Conservation (phyloP, 1,284 basidiomycete species). For the Volvariella surrecta region DNA sequence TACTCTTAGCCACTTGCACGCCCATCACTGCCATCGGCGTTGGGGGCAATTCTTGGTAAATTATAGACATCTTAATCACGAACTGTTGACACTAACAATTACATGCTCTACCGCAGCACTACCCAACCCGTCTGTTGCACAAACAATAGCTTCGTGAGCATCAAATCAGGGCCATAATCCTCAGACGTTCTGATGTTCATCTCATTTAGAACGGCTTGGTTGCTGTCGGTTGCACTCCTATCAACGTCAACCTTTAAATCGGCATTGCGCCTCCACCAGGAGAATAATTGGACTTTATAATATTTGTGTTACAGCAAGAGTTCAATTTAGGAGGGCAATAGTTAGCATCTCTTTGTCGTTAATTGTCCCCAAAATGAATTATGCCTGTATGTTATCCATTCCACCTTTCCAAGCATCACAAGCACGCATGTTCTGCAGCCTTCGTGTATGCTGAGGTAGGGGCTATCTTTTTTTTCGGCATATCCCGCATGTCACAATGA, state of each 20-base stretch:
- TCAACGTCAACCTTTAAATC: conserved; percentile 14
- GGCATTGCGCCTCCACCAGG: background rate
- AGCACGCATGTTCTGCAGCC: too few species aligned
- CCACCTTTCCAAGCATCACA: too few species aligned
- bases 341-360: too few species aligned
- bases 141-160: conserved; percentile 17
- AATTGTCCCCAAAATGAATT: too few species aligned
- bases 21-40: conserved; percentile 12
- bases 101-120: conserved; percentile 8
- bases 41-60: conserved; percentile 12
- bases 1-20: conserved; percentile 11
- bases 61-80: background rate
- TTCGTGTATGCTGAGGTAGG: too few species aligned
- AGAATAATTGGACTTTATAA: background rate
- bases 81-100: background rate
- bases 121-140: conserved; percentile 20
- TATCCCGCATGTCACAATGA: too few species aligned
- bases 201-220: conserved; percentile 10
- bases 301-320: background rate
- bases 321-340: background rate
- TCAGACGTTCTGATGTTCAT: background rate
- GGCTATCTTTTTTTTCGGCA: too few species aligned
- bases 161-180: background rate
- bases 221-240: conserved; percentile 12
- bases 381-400: too few species aligned